Evolutionary conservation across 257 asterid genomes (phyloP), one percentile per base, ranked within the genome.

Genomic region (Gardenia jasminoides): DNA sequence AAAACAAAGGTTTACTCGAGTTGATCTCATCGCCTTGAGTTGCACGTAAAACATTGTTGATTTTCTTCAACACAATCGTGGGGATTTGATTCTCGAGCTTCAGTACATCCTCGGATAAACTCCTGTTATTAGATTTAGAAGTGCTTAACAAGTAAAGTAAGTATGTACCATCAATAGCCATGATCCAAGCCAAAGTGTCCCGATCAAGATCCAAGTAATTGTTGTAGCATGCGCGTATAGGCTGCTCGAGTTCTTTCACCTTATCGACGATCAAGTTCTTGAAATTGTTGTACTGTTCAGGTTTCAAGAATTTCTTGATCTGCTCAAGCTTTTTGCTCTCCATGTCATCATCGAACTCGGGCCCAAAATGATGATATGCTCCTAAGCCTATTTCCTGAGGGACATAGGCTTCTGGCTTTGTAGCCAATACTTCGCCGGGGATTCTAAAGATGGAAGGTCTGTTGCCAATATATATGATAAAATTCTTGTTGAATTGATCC

Each of bases 1-100:
- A 41, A n/a, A 39, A 76, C 22, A 36, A n/a, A 3, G 10, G 24
- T 58, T 28, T 58, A 58, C 24, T 8, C 30, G 9, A 22, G 65
- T 24, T 58, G 65, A 20, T 58, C 7, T 8, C 65, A 54, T 54
- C 61, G 24, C 30, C 52, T 9, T 22, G 22, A 43, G 26, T 50
- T 41, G 17, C 61, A 3, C 59, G n/a, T 10, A 83, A 56, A 76
- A 39, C 72, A 22, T 64, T 62, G 10, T 6, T 11, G 47, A 86
- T 79, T 70, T 81, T 67, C 20, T 44, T 10, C 68, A 86, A 77
- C 64, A 85, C 50, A 4, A 75, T 26, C 22, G 12, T 9, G 0
- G 92, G 90, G 12, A 88, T 83, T 83, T 88, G 92, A 43, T 88
- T 88, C 84, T 88, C 92, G 66, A 88, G 67, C 88, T 84, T 84